Percentiles rank a stretch among this genome's conserved stretches.
phyloP scores from a whole-genome alignment of 345 rosid genomes.

The Sapria himalayana region DNA sequence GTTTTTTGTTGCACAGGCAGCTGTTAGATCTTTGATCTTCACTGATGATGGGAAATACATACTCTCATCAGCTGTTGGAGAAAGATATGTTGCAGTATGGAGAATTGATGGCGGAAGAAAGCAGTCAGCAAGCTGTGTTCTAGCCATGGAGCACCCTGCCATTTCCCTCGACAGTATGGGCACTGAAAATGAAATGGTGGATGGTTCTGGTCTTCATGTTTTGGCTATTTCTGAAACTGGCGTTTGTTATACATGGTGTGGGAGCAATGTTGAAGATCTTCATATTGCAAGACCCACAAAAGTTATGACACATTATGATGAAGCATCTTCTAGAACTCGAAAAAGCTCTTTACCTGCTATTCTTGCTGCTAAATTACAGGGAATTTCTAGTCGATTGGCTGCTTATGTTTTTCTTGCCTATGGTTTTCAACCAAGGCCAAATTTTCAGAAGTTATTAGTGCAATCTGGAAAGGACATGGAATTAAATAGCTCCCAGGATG shows the following conservation, averaged over 20 bases:
- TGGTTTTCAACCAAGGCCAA: slow-evolving; percentile 68
- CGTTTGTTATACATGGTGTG: slow-evolving; percentile 75
- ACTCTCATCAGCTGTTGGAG: slow-evolving; percentile 66
- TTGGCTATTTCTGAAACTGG: slow-evolving; percentile 77
- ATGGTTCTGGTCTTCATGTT: slow-evolving; percentile 30
- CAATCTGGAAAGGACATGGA: slow-evolving; percentile 39
- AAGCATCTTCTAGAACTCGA: slow-evolving; percentile 15
- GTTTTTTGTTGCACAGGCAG: slow-evolving; percentile 43
- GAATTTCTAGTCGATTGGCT: slow-evolving; percentile 28
- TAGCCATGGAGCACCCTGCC: slow-evolving; percentile 91
- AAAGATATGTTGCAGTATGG: slow-evolving; percentile 74
- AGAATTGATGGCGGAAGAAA: slow-evolving; percentile 46
- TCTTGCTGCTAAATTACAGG: slow-evolving; percentile 73
- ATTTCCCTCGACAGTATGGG: slow-evolving; percentile 48
- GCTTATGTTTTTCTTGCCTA: slow-evolving; percentile 44
- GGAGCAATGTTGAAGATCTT: slow-evolving; percentile 41
- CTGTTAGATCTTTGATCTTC: slow-evolving; percentile 56
- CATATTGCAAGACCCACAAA: slow-evolving; percentile 42
- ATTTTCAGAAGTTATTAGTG: slow-evolving; percentile 52
- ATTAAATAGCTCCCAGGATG: slow-evolving; percentile 44
- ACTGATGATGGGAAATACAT: slow-evolving; percentile 59
- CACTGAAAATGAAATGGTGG: slow-evolving; percentile 18
- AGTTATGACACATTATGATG: slow-evolving; percentile 36
- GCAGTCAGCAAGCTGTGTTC: slow-evolving; percentile 78
- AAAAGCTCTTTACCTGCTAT: slow-evolving; percentile 29